Evolutionary conservation across 208 protist species (phyloP).

Genomic region (Trypanosoma brucei): DNA sequence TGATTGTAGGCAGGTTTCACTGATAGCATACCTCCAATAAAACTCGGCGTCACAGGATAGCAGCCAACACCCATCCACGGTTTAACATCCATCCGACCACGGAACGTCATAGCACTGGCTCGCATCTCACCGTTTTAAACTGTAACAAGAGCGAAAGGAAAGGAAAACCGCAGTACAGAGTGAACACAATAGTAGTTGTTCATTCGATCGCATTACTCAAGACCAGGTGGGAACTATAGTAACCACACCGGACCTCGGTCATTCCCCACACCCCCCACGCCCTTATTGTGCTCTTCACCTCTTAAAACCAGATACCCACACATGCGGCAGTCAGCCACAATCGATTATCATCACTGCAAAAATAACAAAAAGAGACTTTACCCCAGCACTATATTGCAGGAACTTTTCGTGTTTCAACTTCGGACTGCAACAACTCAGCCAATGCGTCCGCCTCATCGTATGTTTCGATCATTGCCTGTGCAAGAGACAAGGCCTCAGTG

Average conservation of each 20-base stretch:
- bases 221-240: no score
- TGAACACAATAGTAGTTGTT: no score
- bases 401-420: slow-evolving; percentile 38
- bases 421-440: slow-evolving; percentile 38
- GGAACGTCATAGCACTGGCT: slow-evolving; percentile 26
- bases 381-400: slow-evolving; percentile 23
- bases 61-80: slow-evolving; percentile 78
- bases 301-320: no score
- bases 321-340: no score
- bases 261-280: no score
- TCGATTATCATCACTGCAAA: no score
- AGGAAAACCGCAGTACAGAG: not conserved
- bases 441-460: slow-evolving; percentile 70
- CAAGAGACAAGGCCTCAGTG: slow-evolving; percentile 46
- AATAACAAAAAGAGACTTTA: no score
- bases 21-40: slow-evolving; percentile 49
- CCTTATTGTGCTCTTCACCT: no score
- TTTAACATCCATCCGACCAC: slow-evolving; percentile 56
- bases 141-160: slow-evolving; percentile 3
- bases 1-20: slow-evolving; percentile 71
- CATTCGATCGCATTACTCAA: no score
- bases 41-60: slow-evolving; percentile 58
- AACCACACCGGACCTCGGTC: no score
- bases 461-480: slow-evolving; percentile 47
- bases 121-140: slow-evolving; percentile 16